Conservation (phyloP, 768 basidiomycete genomes). For the Naganishia vaughanmartiniae region DNA sequence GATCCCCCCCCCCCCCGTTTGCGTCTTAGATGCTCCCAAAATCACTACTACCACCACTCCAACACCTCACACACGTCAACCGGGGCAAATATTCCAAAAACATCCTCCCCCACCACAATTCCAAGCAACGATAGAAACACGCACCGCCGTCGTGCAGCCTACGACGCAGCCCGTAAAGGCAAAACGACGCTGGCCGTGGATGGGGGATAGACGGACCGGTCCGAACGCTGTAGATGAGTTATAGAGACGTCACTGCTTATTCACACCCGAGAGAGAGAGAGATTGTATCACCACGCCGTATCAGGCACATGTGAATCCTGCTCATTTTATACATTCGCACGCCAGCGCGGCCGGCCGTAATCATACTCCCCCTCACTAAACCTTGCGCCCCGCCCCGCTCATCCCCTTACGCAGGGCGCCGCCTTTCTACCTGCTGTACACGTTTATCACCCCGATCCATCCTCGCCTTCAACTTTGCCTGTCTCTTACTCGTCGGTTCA, state of each 20-base stretch:
- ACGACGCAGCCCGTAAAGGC: not conserved
- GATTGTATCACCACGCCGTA: not conserved
- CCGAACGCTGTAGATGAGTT: not conserved
- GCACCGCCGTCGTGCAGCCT: not conserved
- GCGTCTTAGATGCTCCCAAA: too few relatives aligned
- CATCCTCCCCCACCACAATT: too few relatives aligned
- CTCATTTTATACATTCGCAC: too few relatives aligned
- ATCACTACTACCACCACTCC: too few relatives aligned
- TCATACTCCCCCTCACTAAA: not conserved
- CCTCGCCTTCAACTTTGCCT: constrained; percentile 47
- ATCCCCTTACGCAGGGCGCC: constrained; percentile 22
- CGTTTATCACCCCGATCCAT: constrained; percentile 51
- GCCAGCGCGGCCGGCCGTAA: not conserved
- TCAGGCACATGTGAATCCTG: not conserved
- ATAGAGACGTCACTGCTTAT: not conserved
- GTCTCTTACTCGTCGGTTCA: constrained; percentile 37
- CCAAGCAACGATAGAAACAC: not conserved
- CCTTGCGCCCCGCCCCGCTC: not conserved
- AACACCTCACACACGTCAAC: too few relatives aligned
- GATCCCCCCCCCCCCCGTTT: too few relatives aligned
- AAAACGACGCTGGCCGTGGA: not conserved
- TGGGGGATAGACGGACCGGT: not conserved
- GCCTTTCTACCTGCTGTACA: constrained; percentile 43
- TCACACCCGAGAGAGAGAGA: not conserved
- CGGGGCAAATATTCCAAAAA: too few relatives aligned